phyloP scores from a whole-genome alignment of 2,329 filamentous ascomycete species.

The Monosporascus sp. region DNA sequence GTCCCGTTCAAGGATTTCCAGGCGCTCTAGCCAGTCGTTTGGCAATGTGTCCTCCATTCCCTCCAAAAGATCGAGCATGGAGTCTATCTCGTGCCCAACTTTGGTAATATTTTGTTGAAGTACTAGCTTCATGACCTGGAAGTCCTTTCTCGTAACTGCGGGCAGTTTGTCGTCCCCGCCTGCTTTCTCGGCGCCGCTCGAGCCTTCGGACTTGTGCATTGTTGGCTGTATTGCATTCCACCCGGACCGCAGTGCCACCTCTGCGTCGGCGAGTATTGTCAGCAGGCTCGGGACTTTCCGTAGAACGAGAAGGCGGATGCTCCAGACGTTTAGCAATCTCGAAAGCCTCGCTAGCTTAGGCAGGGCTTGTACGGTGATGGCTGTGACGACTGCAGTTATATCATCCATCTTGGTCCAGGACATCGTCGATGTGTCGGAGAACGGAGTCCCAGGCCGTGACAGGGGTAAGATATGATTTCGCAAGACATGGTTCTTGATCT shows the following conservation, averaged over 20 bases:
- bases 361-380: constrained; percentile 83
- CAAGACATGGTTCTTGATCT: constrained; percentile 83
- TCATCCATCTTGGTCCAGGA: constrained; percentile 75
- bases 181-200: constrained; percentile 2
- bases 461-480: constrained; percentile 68
- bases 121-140: constrained; percentile 54
- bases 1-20: constrained; percentile 73
- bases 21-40: constrained; percentile 78
- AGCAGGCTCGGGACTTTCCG: constrained; percentile 68
- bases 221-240: constrained; percentile 55
- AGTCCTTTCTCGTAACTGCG: constrained; percentile 39
- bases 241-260: constrained; percentile 59
- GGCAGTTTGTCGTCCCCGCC: constrained; percentile 13
- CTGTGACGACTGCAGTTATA: constrained; percentile 83
- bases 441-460: constrained; percentile 47
- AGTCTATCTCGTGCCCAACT: constrained; percentile 71
- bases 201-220: constrained; percentile 8
- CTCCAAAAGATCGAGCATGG: constrained; percentile 82
- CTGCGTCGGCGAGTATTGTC: constrained; percentile 58
- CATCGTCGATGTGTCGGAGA: constrained; percentile 41
- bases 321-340: constrained; percentile 73
- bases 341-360: constrained; percentile 74
- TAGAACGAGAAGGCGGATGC: constrained; percentile 68
- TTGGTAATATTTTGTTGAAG: constrained; percentile 65
- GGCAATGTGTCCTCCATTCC: constrained; percentile 80